phyloP scores from a whole-genome alignment of 345 rosid species.

The Erucastrum elatum region DNA sequence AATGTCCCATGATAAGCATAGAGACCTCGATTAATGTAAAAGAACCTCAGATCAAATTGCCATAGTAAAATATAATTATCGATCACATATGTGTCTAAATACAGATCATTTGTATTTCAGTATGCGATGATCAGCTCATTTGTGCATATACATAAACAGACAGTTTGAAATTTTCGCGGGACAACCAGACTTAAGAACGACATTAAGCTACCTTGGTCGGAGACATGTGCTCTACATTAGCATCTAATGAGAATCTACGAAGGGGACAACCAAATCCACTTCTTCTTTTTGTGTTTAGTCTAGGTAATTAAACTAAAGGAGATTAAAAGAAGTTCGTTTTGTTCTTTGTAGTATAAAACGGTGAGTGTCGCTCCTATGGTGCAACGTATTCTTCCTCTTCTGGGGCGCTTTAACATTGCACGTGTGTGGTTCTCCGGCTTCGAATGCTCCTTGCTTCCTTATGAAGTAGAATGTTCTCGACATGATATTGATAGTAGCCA shows the following conservation, averaged over 20 bases:
- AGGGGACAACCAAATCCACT: constrained; percentile 34
- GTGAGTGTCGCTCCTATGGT: constrained; percentile 21
- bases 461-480: constrained; percentile 32
- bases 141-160: constrained; percentile 21
- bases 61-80: constrained; percentile 8
- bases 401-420: constrained; percentile 10
- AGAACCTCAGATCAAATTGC: constrained; percentile 19
- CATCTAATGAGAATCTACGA: constrained; percentile 26
- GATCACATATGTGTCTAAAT: constrained; percentile 29
- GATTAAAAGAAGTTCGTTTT: constrained; percentile 14
- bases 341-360: constrained; percentile 19
- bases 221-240: constrained; percentile 23
- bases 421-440: constrained; percentile 33
- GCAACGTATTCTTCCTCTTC: constrained; percentile 30
- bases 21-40: constrained; percentile 28
- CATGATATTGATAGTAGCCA: constrained; percentile 19
- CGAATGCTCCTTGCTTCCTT: constrained; percentile 20
- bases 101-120: constrained; percentile 4
- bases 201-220: constrained; percentile 25
- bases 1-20: constrained; percentile 25
- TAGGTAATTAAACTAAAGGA: constrained; percentile 2
- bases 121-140: constrained; percentile 17
- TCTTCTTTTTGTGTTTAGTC: not conserved
- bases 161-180: constrained; percentile 8
- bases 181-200: constrained; percentile 21